Percentiles rank a stretch among this genome's conserved stretches.
phyloP scores from a whole-genome alignment of 1,139 yeast species.

The Lodderomyces margitis region DNA sequence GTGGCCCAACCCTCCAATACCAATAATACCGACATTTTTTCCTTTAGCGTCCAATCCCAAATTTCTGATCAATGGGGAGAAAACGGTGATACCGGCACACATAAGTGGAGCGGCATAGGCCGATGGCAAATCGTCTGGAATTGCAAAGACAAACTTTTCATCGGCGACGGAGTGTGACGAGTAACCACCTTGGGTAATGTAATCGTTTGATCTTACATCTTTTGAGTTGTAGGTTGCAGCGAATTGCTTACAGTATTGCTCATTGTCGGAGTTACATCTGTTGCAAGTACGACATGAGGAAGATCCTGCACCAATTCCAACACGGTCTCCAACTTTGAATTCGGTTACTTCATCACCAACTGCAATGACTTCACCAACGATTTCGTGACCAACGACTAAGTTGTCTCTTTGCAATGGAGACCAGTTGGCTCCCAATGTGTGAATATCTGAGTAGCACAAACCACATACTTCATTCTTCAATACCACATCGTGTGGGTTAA shows the following conservation, averaged over 20 bases:
- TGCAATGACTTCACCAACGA: constrained; percentile 52
- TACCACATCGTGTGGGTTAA: constrained; percentile 42
- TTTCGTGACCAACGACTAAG: constrained; percentile 48
- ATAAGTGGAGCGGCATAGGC: constrained; percentile 59
- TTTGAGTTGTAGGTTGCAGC: constrained; percentile 45
- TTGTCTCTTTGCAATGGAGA: constrained; percentile 28
- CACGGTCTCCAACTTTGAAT: constrained; percentile 56
- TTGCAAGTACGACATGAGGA: constrained; percentile 49
- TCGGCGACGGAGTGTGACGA: constrained; percentile 55
- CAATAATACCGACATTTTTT: constrained; percentile 47
- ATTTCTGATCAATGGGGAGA: constrained; percentile 49
- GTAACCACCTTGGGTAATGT: constrained; percentile 60
- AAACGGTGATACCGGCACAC: constrained; percentile 69
- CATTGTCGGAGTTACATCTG: constrained; percentile 45
- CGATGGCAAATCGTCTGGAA: constrained; percentile 52
- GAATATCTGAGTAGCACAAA: constrained; percentile 61
- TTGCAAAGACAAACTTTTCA: constrained; percentile 52
- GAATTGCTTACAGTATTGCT: constrained; percentile 47
- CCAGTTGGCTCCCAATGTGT: constrained; percentile 47
- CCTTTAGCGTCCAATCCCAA: constrained; percentile 25
- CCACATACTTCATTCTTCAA: constrained; percentile 53
- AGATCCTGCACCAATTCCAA: constrained; percentile 60
- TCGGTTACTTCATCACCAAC: constrained; percentile 48
- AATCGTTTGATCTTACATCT: constrained; percentile 32
- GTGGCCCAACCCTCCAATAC: constrained; percentile 49